phyloP scores from a whole-genome alignment of 164 flowering plant genomes.

The Chimonanthus praecox region DNA sequence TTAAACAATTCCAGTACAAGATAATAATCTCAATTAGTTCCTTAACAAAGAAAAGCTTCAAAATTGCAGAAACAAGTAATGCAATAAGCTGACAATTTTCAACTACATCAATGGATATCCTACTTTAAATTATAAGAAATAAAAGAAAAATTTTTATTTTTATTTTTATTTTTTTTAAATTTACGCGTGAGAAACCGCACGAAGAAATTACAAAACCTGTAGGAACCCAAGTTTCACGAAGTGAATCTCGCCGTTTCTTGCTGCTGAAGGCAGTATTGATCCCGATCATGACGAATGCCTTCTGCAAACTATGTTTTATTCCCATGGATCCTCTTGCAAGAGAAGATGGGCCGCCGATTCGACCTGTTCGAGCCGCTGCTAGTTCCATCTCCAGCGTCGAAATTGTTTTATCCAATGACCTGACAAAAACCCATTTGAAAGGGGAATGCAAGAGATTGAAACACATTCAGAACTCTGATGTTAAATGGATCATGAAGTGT shows the following conservation, averaged over 20 bases:
- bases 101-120: no score
- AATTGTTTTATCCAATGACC: slow-evolving; percentile 67
- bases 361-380: slow-evolving; percentile 39
- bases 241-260: slow-evolving; percentile 63
- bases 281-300: slow-evolving; percentile 72
- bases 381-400: slow-evolving; percentile 65
- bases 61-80: background rate
- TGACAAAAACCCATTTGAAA: slow-evolving; percentile 2
- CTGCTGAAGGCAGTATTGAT: slow-evolving; percentile 92
- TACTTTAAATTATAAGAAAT: background rate
- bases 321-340: slow-evolving; percentile 7
- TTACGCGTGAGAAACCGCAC: background rate
- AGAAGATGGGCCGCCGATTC: slow-evolving; percentile 4
- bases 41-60: background rate
- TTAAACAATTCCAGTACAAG: background rate
- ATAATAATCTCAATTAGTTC: background rate
- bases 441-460: no score
- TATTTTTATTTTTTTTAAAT: background rate
- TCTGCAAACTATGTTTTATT: slow-evolving; percentile 29
- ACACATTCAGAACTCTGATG: no score
- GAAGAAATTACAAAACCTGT: slow-evolving; percentile 29
- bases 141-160: background rate
- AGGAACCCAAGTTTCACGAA: slow-evolving; percentile 85
- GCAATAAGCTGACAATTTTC: no score
- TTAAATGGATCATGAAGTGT: no score